Base-by-base conservation (phyloP, 345 rosid species). In the Noccaea caerulescens region DNA sequence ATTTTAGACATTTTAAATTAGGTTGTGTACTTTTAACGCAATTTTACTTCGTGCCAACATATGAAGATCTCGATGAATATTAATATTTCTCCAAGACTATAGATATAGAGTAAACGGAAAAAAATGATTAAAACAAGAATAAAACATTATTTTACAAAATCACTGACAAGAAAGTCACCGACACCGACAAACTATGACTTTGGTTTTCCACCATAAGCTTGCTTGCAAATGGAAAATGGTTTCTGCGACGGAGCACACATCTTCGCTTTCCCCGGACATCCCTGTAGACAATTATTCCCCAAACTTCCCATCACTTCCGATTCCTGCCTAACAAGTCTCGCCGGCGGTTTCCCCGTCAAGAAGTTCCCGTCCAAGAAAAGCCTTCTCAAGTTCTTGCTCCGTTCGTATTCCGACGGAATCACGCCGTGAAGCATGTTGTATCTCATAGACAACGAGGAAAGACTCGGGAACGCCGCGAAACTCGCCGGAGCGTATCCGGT, bases 221-320 rank as follows among this genome's bases (percentile, higher is more conserved):
- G 94, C 71, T 79, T 87, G 66, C 98, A 93, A 7, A 87, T 65
- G 8, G 85, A 73, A 36, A 52, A 69, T 10, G 98, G 79, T 72
- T 93, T 93, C 79, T 93, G 98, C 25, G 91, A 82, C 18, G 94
- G 92, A 38, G 70, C 68, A 60, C 98, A 93, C 66, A 93, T 85
- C 85, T 79, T 83, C 20, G 87, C 85, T 42, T 86, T 79, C n/a
- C 80, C 84, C 45, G 98, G 96, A 76, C 98, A 93, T 47, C 62
- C 85, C 71, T 69, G 75, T 43, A 90, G 84, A 71, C 98, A 93
- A 77, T 93, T 93, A 84, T 91, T 82, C 68, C 93, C 98, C 67
- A 93, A 70, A 76, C 97, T 93, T 14, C 98, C 96, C 67, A 81
- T 67, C 10, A 93, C 85, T 45, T 75, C 55, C 11, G 44, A 36